phyloP scores from a whole-genome alignment of 2,329 filamentous ascomycete species.

The Raffaelea ambrosiae region DNA sequence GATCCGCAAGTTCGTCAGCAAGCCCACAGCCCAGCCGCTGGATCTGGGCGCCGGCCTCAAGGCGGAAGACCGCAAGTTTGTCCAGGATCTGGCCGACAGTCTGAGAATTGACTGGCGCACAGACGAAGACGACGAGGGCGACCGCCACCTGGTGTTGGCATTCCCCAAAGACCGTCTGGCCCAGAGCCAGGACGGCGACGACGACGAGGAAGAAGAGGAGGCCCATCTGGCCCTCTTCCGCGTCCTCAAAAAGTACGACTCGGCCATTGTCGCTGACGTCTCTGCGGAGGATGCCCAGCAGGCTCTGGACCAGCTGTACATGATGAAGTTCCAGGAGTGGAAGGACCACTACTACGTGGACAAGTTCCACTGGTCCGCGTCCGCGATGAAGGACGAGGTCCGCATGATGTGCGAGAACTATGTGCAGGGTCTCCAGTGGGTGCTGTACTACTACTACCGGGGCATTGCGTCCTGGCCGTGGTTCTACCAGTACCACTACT shows the following conservation, averaged over 20 bases:
- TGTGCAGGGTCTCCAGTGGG: conserved; percentile 95
- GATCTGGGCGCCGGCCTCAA: conserved; percentile 67
- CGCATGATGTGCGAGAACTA: conserved; percentile 87
- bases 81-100: conserved; percentile 70
- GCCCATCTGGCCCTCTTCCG: conserved; percentile 74
- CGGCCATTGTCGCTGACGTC: conserved; percentile 74
- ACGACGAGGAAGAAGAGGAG: conserved; percentile 74
- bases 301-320: conserved; percentile 75
- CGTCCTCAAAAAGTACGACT: conserved; percentile 84
- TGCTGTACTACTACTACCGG: conserved; percentile 94
- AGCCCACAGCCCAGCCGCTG: conserved; percentile 54
- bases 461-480: conserved; percentile 98
- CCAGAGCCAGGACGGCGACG: conserved; percentile 36
- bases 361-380: conserved; percentile 81
- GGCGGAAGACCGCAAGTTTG: conserved; percentile 85
- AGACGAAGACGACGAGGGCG: conserved; percentile 46
- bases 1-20: conserved; percentile 74
- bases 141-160: conserved; percentile 41
- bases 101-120: conserved; percentile 51
- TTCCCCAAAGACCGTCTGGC: conserved; percentile 32
- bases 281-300: conserved; percentile 70
- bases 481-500: conserved; percentile 96
- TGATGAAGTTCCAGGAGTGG: conserved; percentile 84
- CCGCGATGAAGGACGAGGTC: conserved; percentile 68
- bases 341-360: conserved; percentile 87